Base-by-base conservation (phyloP, 306 rosid genomes). In the Sophora flavescens region DNA sequence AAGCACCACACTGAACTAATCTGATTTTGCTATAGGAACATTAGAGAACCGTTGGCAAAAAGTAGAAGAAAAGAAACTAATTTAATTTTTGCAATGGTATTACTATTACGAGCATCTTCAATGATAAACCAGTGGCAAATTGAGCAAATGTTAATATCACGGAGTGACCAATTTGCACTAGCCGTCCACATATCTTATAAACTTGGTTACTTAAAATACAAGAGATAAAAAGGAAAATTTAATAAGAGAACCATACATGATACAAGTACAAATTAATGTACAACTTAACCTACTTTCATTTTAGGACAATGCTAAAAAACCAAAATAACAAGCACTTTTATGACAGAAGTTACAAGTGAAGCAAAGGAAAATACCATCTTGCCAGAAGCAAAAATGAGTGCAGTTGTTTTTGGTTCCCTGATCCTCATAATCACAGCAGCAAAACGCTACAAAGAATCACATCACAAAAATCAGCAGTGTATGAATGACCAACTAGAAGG, bases 341-440 rank as follows among this genome's bases (percentile, higher is more conserved):
- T 53, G 68, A 54, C 15, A 78, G 68, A 5, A 22, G 52, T n/a
- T 39, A 72, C 45, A 38, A 58, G 50, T 17, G 26, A 28, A 32
- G 28, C 47, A 51, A 62, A 28, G 51, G 41, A 72, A 63, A 85
- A 83, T 88, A 95, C 97, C 99, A 95, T 95, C 81, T 95, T 95
- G 58, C 97, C 97, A 63, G 97, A 95, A 13, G 97, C 99, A 86
- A 95, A 95, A 51, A 95, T 95, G 81, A 95, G 84, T 0, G 97
- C 97, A 30, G 97, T 92, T 42, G 99, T 92, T 84, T 92, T 95
- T 3, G 99, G 99, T n/a, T 92, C 97, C 82, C 99, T 89, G 69
- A 95, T 95, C 87, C 96, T 90, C 99, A 95, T 95, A 50, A 92
- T 95, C 71, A 95, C 99, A 28, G 99, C 99, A 60, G 97, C 97